Evolutionary conservation across 176 grass and related monocot genomes (phyloP), one percentile per base, ranked within the genome.

Genomic region (Guadua angustifolia): DNA sequence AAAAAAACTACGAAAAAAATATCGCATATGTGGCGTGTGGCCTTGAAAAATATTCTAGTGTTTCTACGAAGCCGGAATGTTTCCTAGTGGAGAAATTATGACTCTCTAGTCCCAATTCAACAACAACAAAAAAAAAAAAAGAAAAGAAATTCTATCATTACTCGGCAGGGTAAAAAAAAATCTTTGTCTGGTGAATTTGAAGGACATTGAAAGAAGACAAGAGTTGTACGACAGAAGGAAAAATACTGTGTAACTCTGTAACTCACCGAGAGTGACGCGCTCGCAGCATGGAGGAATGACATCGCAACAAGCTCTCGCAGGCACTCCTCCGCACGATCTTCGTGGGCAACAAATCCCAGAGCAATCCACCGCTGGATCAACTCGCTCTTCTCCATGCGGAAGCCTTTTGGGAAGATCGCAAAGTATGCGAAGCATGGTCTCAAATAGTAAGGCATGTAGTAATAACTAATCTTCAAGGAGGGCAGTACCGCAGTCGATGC

Each of bases 401-500:
- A 75, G 13, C 73, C 73, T 39, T 57, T 75, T 2, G 73, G 29
- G 2, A 75, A 75, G 29, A 29, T 29, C 29, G 29, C 29, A 29
- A 29, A 29, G 29, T 29, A 29, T 29, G 29, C 29, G 1, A 75
- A 75, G 19, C 50, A 75, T 36, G 51, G 51, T 18, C 33, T 75
- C 4, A 75, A 49, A 57, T 57, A 38, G 33, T 36, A 11, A 22
- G 73, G 73, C 73, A 56, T 75, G 73, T 75, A 56, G 32, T 75
- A 51, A 57, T 75, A 75, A 22, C 73, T 75, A 39, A 75, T 50
- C 73, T 75, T 75, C 73, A 75, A 32, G 2, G 73, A 75, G 38
- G 73, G 32, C 52, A 75, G 32, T 7, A 75, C 51, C n/a, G 49
- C 49, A 51, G 49, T 51, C 49, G 49, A 51, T 51, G 13, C 13